Conservation (phyloP, 495 filamentous ascomycete genomes). For the Astrocystis sublimbata region DNA sequence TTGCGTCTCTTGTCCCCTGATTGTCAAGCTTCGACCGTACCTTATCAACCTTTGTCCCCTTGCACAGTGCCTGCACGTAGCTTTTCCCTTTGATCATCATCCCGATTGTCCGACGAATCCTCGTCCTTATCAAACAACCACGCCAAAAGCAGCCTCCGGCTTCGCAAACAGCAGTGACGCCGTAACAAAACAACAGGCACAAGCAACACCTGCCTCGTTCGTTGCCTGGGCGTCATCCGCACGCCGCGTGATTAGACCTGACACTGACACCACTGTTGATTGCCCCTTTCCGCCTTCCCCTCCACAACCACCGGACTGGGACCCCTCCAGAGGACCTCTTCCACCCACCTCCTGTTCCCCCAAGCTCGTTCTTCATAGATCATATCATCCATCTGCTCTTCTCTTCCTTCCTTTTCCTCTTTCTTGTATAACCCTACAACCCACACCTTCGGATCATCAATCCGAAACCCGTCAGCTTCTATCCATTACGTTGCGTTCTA, state of each 20-base stretch:
- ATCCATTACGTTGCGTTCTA: background rate
- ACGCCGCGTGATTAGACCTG: constrained; percentile 16
- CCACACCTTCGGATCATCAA: background rate
- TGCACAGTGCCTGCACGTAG: background rate
- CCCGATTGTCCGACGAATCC: background rate
- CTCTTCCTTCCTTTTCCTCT: constrained; percentile 6
- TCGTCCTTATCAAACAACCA: too few relatives aligned
- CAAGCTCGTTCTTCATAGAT: constrained; percentile 5
- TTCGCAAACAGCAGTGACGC: constrained; percentile 20
- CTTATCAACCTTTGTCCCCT: background rate
- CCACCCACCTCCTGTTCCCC: constrained; percentile 6
- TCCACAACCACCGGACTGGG: too few relatives aligned
- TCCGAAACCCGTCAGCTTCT: background rate
- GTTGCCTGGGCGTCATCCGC: constrained; percentile 32
- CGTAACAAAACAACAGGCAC: constrained; percentile 21
- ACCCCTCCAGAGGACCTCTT: background rate
- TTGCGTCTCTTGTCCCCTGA: background rate
- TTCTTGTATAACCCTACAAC: constrained; percentile 1
- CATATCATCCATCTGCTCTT: constrained; percentile 12
- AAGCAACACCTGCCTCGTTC: constrained; percentile 25
- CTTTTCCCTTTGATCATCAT: constrained; percentile 7
- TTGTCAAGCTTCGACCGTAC: background rate
- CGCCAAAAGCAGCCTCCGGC: constrained; percentile 16
- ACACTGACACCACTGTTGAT: constrained; percentile 23
- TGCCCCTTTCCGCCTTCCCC: constrained; percentile 9